Conservation (phyloP, 768 basidiomycete species). For the Mycena haematopus region DNA sequence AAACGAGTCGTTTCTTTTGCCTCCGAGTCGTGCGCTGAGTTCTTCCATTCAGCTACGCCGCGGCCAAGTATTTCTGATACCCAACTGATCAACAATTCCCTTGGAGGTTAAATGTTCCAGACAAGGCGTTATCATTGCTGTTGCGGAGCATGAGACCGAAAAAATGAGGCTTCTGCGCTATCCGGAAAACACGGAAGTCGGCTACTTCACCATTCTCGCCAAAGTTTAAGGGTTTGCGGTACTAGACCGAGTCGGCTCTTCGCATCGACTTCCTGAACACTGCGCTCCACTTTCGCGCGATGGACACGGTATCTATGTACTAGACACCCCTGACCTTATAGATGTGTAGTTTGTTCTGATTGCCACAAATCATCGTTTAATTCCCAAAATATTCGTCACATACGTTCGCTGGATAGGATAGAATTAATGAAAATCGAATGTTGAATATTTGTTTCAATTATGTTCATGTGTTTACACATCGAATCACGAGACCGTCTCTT, state of each 20-base stretch:
- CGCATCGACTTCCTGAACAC: neutral
- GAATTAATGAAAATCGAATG: too few species aligned
- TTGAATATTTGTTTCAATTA: too few species aligned
- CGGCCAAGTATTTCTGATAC: neutral
- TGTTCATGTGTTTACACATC: too few species aligned
- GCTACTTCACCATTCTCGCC: neutral
- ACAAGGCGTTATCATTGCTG: neutral
- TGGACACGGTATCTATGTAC: neutral
- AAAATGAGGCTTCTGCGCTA: neutral
- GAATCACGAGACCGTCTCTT: too few species aligned
- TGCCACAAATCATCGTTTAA: too few species aligned
- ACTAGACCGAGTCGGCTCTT: neutral
- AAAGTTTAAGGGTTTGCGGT: neutral
- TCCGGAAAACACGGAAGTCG: neutral
- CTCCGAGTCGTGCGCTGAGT: neutral
- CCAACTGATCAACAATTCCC: neutral
- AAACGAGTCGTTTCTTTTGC: neutral
- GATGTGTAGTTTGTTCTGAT: too few species aligned
- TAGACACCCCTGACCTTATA: neutral
- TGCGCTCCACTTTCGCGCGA: constrained; percentile 1
- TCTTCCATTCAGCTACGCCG: neutral
- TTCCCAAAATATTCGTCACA: too few species aligned
- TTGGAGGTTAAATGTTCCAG: neutral
- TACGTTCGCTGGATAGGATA: too few species aligned
- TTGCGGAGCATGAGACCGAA: neutral